Base-by-base conservation (phyloP, 2,329 filamentous ascomycete genomes). In the Setomelanomma holmii region DNA sequence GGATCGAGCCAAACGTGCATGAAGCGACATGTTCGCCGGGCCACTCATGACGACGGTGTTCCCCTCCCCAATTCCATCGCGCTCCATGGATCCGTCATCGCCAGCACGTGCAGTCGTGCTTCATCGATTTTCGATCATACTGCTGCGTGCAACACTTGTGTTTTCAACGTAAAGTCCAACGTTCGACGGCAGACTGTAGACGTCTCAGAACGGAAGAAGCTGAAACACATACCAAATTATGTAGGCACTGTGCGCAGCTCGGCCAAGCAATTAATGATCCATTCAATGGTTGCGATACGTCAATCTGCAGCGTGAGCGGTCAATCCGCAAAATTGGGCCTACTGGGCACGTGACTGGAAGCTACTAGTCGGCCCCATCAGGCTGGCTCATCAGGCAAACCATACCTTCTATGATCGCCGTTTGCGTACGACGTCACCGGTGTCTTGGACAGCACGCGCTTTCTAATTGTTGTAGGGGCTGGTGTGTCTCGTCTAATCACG, bases 1-100 rank as follows among this genome's bases (percentile, higher is more conserved):
- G 42, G 21, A 70, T 70, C 55, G 55, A 69, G 68, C 58, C 50
- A 58, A 50, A 66, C 65, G 60, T 69, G 67, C 67, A 70, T 64
- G 53, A 56, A 58, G 60, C 62, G 56, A 61, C 61, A 55, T 61
- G 47, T 51, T 50, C 56, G 53, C 59, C 55, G 50, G 27, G 47
- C 50, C 59, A 56, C 45, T 58, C 55, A 61, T 57, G 58, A 62
- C 59, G 51, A 45, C 53, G 40, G 43, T 55, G 39, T 50, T 53
- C 52, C 57, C 47, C 52, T 55, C 55, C 22, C 24, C 43, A 49
- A 45, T 20, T 40, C 33, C 34, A 43, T 36, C 17, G 38, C 34
- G 14, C 34, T 36, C 34, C 11, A 3, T 7, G 10, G 34, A 7
- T n/a, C 34, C 14, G 14, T 36, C 21, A 14, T 16, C 33, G 45